A percentile compares a stretch with the other conserved stretches of the same genome.
Evolutionary conservation across 1,284 basidiomycete genomes (phyloP).

Genomic region (Boletellus dicymbophilus): DNA sequence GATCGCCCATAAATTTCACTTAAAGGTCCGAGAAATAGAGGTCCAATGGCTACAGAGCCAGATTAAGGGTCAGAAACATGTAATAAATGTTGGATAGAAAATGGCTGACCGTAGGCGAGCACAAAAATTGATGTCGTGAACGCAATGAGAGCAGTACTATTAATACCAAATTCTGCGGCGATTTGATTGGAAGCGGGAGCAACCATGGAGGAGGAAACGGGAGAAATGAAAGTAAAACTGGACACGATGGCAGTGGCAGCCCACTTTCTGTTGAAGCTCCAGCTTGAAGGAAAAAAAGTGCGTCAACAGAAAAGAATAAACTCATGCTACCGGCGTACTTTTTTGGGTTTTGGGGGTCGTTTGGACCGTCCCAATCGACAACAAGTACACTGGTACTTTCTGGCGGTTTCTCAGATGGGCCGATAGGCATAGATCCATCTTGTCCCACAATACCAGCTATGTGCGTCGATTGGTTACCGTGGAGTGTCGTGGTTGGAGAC

Average conservation of each 20-base stretch:
- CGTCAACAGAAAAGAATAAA: no score
- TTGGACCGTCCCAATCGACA: slow-evolving; percentile 38
- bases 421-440: neutral
- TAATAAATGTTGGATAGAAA: neutral
- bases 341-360: slow-evolving; percentile 36
- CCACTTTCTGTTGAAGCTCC: slow-evolving; percentile 52
- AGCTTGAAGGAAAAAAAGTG: slow-evolving; percentile 32
- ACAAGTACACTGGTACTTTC: slow-evolving; percentile 14
- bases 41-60: slow-evolving; percentile 46
- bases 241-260: slow-evolving; percentile 49
- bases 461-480: neutral
- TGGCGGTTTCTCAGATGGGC: no score
- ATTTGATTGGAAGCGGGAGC: slow-evolving; percentile 63
- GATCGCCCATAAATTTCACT: slow-evolving; percentile 56
- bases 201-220: slow-evolving; percentile 62
- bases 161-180: slow-evolving; percentile 57
- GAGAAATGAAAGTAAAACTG: slow-evolving; percentile 50
- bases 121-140: slow-evolving; percentile 71
- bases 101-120: slow-evolving; percentile 56
- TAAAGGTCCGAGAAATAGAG: slow-evolving; percentile 55
- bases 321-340: slow-evolving; percentile 25
- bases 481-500: slow-evolving; percentile 14
- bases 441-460: neutral
- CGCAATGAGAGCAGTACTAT: slow-evolving; percentile 50
- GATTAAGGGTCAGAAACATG: slow-evolving; percentile 19